Evolutionary conservation across 2,329 filamentous ascomycete species (phyloP), one percentile per base, ranked within the genome.

Genomic region (Pseudogymnoascus sp.): DNA sequence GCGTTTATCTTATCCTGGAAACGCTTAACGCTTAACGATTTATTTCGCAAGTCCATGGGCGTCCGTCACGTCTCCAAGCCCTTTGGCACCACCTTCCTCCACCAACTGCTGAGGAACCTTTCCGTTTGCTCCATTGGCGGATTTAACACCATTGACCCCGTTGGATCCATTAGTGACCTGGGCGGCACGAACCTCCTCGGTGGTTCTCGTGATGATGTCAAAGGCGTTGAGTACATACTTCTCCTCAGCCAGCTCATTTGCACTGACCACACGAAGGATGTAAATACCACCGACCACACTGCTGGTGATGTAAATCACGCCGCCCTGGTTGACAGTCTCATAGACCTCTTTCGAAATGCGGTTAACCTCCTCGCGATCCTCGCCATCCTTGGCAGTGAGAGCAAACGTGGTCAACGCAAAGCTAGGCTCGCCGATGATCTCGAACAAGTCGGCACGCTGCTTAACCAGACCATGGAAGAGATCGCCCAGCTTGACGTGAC

Each of bases 381-480:
- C 68, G 26, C 63, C 61, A 5, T 56, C 61, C 6, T 70, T 73
- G 2, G 77, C 78, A 55, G 79, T 80, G 13, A 92, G 74, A 1
- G 83, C 81, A 65, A 96, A 83, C 0, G 92, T 90, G 0, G 89
- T 88, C 58, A 97, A 78, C 0, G 84, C 89, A 68, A 95, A 96
- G 0, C 78, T 79, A 0, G 92, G 89, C 3, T 81, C 81, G 0
- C 89, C 85, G 18, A 95, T 75, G 15, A 96, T 80, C 65, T 82
- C 80, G 65, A 96, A 95, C 13, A 96, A 71, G 69, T 95, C 90
- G 0, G 72, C 66, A 2, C 88, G 75, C 2, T 69, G 73, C 8
- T 74, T 71, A 1, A 95, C 69, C 39, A 88, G 76, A 0, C 70
- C 74, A 2, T 83, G 81, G 63, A 96, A 94, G 8, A 77, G 72